Evolutionary conservation across 164 flowering plant genomes (phyloP).

Genomic region (Aristolochia fimbriata): DNA sequence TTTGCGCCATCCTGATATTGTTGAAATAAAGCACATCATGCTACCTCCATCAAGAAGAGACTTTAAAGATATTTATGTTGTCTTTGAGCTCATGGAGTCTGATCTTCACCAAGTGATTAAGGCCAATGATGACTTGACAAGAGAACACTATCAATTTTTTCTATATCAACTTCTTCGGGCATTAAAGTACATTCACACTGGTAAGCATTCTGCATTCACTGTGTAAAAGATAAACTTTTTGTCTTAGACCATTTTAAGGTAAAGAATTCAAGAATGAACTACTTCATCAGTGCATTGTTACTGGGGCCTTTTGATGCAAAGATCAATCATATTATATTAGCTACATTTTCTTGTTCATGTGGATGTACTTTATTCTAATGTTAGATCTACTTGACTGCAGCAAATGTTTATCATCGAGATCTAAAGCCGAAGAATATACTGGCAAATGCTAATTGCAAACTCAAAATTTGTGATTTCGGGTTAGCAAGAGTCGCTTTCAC

Average conservation of each 20-base stretch:
- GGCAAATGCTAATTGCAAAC: slow-evolving; percentile 93
- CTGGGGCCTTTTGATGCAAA: not conserved
- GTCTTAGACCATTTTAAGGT: no score
- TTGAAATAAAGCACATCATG: slow-evolving; percentile 89
- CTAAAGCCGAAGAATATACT: slow-evolving; percentile 83
- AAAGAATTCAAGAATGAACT: no score
- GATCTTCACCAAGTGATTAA: slow-evolving; percentile 93
- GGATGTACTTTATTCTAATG: slow-evolving; percentile 10
- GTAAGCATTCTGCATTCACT: slow-evolving; percentile 17
- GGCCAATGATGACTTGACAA: slow-evolving; percentile 83
- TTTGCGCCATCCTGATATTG: slow-evolving; percentile 86
- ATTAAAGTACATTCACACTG: slow-evolving; percentile 83
- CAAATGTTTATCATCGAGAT: slow-evolving; percentile 71
- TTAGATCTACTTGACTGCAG: slow-evolving; percentile 22
- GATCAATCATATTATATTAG: not conserved
- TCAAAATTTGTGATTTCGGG: slow-evolving; percentile 92
- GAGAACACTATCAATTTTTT: slow-evolving; percentile 85
- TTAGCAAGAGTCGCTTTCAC: slow-evolving; percentile 86
- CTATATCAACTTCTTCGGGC: slow-evolving; percentile 89
- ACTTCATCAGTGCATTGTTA: no score
- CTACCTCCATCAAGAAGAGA: slow-evolving; percentile 81
- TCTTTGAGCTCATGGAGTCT: slow-evolving; percentile 95
- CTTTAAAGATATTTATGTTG: slow-evolving; percentile 82
- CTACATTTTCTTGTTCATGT: not conserved
- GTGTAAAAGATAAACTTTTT: not conserved